A percentile compares a stretch with the other conserved stretches of the same genome.
These are phyloP conservation scores for Boletellus ananas DNA, from an alignment of 768 basidiomycete species.

Conservation along the genomic window DNA sequence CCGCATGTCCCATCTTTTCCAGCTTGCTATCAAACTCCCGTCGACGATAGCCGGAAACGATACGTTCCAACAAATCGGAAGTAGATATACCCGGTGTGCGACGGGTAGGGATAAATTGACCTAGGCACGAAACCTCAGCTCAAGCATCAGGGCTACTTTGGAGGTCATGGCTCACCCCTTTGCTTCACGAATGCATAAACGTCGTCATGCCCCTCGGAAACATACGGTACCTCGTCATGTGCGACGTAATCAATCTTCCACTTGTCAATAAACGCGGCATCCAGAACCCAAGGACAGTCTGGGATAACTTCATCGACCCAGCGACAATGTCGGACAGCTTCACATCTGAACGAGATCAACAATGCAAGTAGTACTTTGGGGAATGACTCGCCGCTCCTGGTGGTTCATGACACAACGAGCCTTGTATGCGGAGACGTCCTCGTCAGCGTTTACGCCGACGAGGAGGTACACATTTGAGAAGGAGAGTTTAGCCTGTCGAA, in stretches of 20 bases:
- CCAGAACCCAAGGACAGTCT: constrained; percentile 88
- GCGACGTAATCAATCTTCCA: constrained; percentile 95
- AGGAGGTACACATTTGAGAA: constrained; percentile 89
- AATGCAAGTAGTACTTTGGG: neutral
- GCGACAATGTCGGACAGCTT: constrained; percentile 90
- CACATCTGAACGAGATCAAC: constrained; percentile 50
- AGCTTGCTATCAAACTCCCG: constrained; percentile 88
- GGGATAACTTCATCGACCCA: constrained; percentile 96
- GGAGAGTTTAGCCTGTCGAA: constrained; percentile 93
- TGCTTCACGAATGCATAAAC: constrained; percentile 81
- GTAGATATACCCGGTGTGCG: constrained; percentile 95
- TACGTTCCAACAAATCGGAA: constrained; percentile 86
- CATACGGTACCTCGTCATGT: constrained; percentile 92
- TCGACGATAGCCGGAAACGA: constrained; percentile 81
- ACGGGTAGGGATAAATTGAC: constrained; percentile 92
- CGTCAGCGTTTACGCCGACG: constrained; percentile 90
- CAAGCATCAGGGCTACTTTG: neutral
- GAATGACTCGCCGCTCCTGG: constrained; percentile 61
- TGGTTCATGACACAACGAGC: constrained; percentile 84
- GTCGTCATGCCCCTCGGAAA: constrained; percentile 73
- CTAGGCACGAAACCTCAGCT: constrained; percentile 36
- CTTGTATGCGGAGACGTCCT: constrained; percentile 77
- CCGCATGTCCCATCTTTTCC: constrained; percentile 78
- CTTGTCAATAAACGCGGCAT: constrained; percentile 75
- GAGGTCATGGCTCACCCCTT: constrained; percentile 51